Conservation (phyloP, 73 alveolate genomes). For the Stentor roeselii region DNA sequence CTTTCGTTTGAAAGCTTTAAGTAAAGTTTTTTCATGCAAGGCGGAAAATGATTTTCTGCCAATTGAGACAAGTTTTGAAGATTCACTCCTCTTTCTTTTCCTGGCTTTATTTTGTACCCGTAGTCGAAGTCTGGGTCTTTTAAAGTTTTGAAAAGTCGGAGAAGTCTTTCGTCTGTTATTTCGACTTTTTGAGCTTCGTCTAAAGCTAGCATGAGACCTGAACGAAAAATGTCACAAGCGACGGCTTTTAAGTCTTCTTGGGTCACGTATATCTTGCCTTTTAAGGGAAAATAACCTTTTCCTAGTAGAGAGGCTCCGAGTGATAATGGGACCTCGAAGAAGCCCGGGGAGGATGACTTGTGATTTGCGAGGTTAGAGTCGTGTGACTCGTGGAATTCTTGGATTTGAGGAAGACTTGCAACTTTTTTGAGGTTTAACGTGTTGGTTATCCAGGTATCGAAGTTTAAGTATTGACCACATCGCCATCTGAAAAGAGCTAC, state of each 20-base stretch:
- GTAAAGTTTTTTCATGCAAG: constrained; percentile 87
- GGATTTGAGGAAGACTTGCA: no score
- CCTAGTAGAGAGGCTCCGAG: neutral
- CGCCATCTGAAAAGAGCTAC: constrained; percentile 62
- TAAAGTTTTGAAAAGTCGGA: constrained; percentile 47
- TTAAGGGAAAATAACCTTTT: neutral
- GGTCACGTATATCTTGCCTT: constrained; percentile 31
- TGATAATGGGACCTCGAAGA: neutral
- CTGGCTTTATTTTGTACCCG: constrained; percentile 38
- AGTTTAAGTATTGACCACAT: no score
- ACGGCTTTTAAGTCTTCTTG: constrained; percentile 32
- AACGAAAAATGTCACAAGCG: constrained; percentile 60
- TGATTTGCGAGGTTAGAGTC: no score
- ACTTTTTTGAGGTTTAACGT: no score
- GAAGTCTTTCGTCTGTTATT: constrained; percentile 70
- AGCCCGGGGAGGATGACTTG: no score
- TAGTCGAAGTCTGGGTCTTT: constrained; percentile 64
- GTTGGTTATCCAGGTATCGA: no score
- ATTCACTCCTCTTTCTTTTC: constrained; percentile 62
- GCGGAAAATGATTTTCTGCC: constrained; percentile 72
- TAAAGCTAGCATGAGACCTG: constrained; percentile 49
- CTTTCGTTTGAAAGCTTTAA: constrained; percentile 62
- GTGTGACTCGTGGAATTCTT: no score
- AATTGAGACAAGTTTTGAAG: constrained; percentile 64
- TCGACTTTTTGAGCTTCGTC: constrained; percentile 48